Evolutionary conservation across 805 yeast species (phyloP).

Genomic region (Wickerhamiella shivajii): DNA sequence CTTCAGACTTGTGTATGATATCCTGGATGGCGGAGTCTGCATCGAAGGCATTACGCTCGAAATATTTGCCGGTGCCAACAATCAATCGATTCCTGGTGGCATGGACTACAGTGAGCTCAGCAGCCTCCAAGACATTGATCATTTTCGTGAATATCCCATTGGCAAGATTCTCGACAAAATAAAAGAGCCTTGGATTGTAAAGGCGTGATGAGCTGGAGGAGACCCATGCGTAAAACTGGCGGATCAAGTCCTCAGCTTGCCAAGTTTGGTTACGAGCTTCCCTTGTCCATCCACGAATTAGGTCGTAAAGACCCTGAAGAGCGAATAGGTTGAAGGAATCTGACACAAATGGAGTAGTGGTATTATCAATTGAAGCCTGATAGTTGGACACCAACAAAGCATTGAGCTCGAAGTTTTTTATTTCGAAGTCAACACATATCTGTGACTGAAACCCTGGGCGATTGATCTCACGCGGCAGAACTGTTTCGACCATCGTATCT

Average conservation of each 20-base stretch:
- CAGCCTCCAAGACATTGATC: conserved; percentile 30
- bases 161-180: conserved; percentile 77
- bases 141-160: conserved; percentile 69
- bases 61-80: conserved; percentile 64
- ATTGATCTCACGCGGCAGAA: conserved; percentile 58
- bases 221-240: conserved; percentile 74
- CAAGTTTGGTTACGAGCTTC: conserved; percentile 51
- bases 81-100: conserved; percentile 35
- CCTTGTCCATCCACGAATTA: conserved; percentile 91
- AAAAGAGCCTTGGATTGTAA: conserved; percentile 65
- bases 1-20: conserved; percentile 43
- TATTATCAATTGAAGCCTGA: conserved; percentile 20
- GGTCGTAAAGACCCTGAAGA: conserved; percentile 46
- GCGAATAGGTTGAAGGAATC: conserved; percentile 75
- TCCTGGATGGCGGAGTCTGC: conserved; percentile 7
- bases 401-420: conserved; percentile 71
- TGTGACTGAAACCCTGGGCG: conserved; percentile 66
- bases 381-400: conserved; percentile 59
- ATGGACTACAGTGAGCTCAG: conserved; percentile 75
- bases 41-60: conserved; percentile 50
- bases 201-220: conserved; percentile 57
- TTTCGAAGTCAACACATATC: conserved; percentile 61
- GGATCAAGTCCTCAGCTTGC: conserved; percentile 66
- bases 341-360: conserved; percentile 39
- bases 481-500: conserved; percentile 52